These are phyloP conservation scores for Coemansia sp. DNA, from an alignment of 371 early-diverging fungal genomes.

Conservation along the genomic window DNA sequence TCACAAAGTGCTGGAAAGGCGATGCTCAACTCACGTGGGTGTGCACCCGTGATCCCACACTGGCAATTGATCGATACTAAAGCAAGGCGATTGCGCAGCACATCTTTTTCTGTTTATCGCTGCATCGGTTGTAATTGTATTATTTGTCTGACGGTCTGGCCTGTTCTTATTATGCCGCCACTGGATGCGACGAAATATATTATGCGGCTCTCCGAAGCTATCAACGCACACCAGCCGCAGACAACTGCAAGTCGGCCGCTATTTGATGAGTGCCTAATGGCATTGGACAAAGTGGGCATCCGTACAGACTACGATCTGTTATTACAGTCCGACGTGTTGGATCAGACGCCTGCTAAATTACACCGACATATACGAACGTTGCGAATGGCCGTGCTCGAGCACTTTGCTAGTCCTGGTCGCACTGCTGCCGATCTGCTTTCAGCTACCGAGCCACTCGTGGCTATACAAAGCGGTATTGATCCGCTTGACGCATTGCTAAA, in stretches of 20 bases:
- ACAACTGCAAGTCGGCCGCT: neutral
- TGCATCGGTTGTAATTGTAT: neutral
- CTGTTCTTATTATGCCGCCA: constrained; percentile 17
- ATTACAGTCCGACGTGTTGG: constrained; percentile 33
- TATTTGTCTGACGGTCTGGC: no score
- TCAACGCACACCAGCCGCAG: neutral
- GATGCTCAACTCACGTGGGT: neutral
- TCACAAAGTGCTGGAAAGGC: neutral
- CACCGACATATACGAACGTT: constrained; percentile 31
- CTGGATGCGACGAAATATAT: constrained; percentile 27
- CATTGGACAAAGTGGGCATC: constrained; percentile 29
- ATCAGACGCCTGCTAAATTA: constrained; percentile 19
- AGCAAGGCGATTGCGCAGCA: neutral
- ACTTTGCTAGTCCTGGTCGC: constrained; percentile 23
- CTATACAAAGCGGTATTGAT: constrained; percentile 20
- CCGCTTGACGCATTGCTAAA: constrained; percentile 22
- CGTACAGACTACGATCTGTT: constrained; percentile 44
- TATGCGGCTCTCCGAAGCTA: constrained; percentile 3
- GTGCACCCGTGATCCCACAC: neutral
- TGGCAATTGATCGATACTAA: neutral
- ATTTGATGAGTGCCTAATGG: constrained; percentile 23
- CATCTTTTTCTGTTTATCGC: neutral
- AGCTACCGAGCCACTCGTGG: no score
- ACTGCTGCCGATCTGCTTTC: constrained; percentile 25
- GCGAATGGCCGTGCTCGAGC: constrained; percentile 36